Evolutionary conservation across 2,329 filamentous ascomycete species (phyloP).

Genomic region (Alternaria tenuissima): DNA sequence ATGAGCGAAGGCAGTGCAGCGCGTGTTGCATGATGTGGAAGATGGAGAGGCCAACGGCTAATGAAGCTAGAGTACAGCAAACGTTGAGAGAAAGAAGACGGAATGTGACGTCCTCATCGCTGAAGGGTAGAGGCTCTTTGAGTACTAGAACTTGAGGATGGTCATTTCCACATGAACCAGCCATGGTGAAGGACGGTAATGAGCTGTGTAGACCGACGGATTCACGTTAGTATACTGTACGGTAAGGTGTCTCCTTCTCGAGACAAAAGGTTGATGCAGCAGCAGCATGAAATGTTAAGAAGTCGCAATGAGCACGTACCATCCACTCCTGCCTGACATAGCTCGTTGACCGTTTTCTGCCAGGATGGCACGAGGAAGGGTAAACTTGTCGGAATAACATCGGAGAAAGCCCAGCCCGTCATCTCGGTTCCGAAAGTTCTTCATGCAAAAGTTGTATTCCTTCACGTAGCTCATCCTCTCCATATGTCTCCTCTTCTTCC

Average conservation of each 20-base stretch:
- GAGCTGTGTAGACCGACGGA: not conserved
- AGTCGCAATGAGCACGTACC: not conserved
- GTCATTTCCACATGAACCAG: not conserved
- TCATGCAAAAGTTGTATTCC: not conserved
- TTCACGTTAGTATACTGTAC: not conserved
- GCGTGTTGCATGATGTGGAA: conserved; percentile 66
- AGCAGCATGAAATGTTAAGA: not conserved
- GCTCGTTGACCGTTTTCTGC: not conserved
- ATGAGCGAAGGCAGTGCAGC: conserved; percentile 66
- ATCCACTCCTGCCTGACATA: not conserved
- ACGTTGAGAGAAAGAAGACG: conserved; percentile 65
- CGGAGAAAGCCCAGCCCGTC: not conserved
- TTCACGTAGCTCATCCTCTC: conserved; percentile 6
- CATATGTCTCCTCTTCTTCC: conserved; percentile 7
- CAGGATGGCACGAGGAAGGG: not conserved
- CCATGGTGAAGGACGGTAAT: not conserved
- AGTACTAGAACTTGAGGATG: not conserved
- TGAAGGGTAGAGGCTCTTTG: not conserved
- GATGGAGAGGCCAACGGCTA: conserved; percentile 61
- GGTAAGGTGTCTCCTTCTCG: not conserved
- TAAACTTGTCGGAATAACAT: not conserved
- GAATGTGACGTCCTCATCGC: conserved; percentile 60
- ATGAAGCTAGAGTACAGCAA: conserved; percentile 61
- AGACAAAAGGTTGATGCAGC: not conserved
- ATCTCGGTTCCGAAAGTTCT: not conserved